A percentile compares a stretch with the other conserved stretches of the same genome.
Evolutionary conservation across 345 rosid species (phyloP).

Genomic region (Eucalyptus polyanthemos): DNA sequence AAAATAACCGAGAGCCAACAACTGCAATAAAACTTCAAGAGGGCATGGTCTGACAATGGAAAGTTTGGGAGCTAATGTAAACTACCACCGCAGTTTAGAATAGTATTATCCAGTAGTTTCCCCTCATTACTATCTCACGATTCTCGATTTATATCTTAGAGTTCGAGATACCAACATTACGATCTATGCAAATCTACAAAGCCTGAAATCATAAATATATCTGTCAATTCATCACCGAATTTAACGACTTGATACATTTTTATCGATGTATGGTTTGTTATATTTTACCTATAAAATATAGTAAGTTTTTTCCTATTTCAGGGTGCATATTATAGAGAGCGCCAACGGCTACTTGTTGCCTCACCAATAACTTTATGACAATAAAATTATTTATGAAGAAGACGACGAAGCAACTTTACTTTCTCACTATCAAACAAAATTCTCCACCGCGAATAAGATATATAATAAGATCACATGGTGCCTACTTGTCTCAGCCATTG

Average conservation of each 20-base stretch:
- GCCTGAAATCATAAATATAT: not conserved
- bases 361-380: not conserved
- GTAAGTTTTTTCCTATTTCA: not conserved
- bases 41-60: not conserved
- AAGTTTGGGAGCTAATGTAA: not conserved
- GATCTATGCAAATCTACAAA: not conserved
- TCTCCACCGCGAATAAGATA: not conserved
- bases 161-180: not conserved
- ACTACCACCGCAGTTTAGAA: not conserved
- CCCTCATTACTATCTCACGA: not conserved
- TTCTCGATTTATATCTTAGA: not conserved
- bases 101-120: not conserved
- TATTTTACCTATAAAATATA: not conserved
- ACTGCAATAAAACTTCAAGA: not conserved
- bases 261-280: not conserved
- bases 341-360: not conserved
- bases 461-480: not conserved
- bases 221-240: not conserved
- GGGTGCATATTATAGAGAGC: not conserved
- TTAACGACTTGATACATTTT: not conserved
- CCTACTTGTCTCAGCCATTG: not conserved
- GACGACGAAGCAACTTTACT: not conserved
- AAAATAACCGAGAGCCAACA: not conserved
- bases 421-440: not conserved
- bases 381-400: not conserved